Conservation (phyloP, 2,329 filamentous ascomycete species). For the Verticillium dahliae region DNA sequence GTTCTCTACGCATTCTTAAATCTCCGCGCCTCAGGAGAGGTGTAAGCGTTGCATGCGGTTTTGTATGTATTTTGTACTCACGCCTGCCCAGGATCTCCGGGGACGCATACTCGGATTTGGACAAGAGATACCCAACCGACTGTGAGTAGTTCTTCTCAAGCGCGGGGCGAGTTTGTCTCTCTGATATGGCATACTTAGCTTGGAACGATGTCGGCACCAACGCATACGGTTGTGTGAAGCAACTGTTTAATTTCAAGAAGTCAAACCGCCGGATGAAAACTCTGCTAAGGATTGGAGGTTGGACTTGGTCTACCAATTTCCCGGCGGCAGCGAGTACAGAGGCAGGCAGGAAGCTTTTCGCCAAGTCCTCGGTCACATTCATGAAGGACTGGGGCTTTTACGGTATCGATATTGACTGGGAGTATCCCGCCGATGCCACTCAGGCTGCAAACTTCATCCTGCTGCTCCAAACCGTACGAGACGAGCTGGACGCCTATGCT, state of each 20-base stretch:
- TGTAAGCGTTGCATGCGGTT: neutral
- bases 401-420: slow-evolving; percentile 37
- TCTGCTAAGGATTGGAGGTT: slow-evolving; percentile 76
- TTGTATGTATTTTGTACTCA: neutral
- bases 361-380: slow-evolving; percentile 58
- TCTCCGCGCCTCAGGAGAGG: neutral
- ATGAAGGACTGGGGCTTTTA: slow-evolving; percentile 66
- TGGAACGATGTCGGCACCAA: slow-evolving; percentile 64
- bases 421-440: slow-evolving; percentile 25
- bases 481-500: slow-evolving; percentile 42
- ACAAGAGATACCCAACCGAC: neutral
- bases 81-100: neutral
- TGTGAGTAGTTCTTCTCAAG: neutral
- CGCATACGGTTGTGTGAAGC: slow-evolving; percentile 75
- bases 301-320: slow-evolving; percentile 78
- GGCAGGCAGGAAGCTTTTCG: slow-evolving; percentile 59
- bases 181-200: slow-evolving; percentile 12
- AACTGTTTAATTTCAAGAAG: slow-evolving; percentile 73
- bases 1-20: slow-evolving; percentile 1
- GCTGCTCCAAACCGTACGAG: slow-evolving; percentile 35
- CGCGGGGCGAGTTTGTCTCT: neutral
- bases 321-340: slow-evolving; percentile 58
- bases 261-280: slow-evolving; percentile 70
- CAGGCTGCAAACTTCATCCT: slow-evolving; percentile 37
- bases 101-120: neutral